Base-by-base conservation (phyloP, 352 stramenopile species). In the Phytophthora litchii region DNA sequence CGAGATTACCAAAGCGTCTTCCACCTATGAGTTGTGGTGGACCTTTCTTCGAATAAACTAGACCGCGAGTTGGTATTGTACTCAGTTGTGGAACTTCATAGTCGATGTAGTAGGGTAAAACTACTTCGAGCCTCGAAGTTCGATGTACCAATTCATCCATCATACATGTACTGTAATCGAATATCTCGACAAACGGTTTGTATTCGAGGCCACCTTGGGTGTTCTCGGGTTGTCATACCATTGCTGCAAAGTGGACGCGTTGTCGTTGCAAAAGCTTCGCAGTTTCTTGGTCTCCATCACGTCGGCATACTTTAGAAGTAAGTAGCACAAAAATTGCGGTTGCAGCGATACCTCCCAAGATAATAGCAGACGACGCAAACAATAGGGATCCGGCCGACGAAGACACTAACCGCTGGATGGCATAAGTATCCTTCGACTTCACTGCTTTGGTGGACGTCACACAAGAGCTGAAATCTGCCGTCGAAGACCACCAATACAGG, bases 401-500 rank as follows among this genome's bases (percentile, higher is more conserved):
- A n/a, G 60, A 51, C 13, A 55, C 37, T n/a, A 27, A 54, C 6
- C 20, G 12, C 23, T 60, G 43, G 5, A 55, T 54, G 25, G 17
- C 16, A 54, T 40, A 40, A 19, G 44, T 55, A 4, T 17, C 19
- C 5, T 67, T 52, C 3, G 49, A 51, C 37, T 64, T 69, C 14
- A 36, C 43, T 19, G 52, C 37, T 32, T 21, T 44, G 12, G 54
- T 74, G 31, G 54, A 57, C 16, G 29, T 17, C 16, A 92, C 72
- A 53, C 84, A 93, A 9, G 67, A 72, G 14, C 71, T 52, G 51
- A 76, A 90, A 50, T 91, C 74, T 38, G 51, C 65, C 20, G 60
- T 67, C 0, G 84, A 87, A 17, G 73, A 76, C 76, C 80, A 92
- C 85, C 85, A 94, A 44, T 88, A 86, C 9, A 91, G 42, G 7